A percentile compares a stretch with the other conserved stretches of the same genome.
phyloP scores from a whole-genome alignment of 768 basidiomycete genomes.

The Arthromyces matolae region DNA sequence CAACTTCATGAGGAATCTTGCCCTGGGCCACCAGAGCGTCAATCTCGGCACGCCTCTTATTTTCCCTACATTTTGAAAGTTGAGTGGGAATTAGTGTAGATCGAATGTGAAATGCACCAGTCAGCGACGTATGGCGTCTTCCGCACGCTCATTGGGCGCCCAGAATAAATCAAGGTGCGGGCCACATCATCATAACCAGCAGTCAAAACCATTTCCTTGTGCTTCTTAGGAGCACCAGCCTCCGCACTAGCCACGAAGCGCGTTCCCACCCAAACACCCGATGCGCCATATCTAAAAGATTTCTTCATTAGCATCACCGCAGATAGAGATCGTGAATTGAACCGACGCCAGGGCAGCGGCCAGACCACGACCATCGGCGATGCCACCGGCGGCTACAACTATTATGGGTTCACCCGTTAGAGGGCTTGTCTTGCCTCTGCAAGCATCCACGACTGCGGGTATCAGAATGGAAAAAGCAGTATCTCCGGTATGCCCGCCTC shows the following conservation, averaged over 20 bases:
- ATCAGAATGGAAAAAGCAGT: conserved; percentile 79
- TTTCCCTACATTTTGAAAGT: conserved; percentile 45
- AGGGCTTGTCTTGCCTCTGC: conserved; percentile 63
- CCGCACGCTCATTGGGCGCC: conserved; percentile 78
- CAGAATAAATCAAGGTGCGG: conserved; percentile 71
- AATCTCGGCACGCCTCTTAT: conserved; percentile 56
- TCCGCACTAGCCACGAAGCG: conserved; percentile 82
- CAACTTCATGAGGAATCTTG: conserved; percentile 71
- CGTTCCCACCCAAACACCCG: conserved; percentile 87
- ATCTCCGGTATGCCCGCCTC: conserved; percentile 86
- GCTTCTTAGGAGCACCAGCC: conserved; percentile 71
- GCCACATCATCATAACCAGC: conserved; percentile 75
- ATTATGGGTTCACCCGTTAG: conserved; percentile 73
- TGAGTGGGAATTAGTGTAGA: neutral
- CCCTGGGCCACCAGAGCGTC: conserved; percentile 55
- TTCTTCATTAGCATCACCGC: neutral
- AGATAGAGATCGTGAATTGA: neutral
- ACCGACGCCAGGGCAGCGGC: conserved; percentile 68
- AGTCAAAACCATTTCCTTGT: conserved; percentile 63
- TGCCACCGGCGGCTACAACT: conserved; percentile 83
- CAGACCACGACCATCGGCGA: conserved; percentile 78
- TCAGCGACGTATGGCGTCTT: conserved; percentile 75
- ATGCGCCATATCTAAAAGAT: conserved; percentile 63
- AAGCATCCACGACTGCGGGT: conserved; percentile 79
- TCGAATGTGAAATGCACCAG: conserved; percentile 44